phyloP scores from a whole-genome alignment of 805 yeast species.

The Nakazawaea holstii region DNA sequence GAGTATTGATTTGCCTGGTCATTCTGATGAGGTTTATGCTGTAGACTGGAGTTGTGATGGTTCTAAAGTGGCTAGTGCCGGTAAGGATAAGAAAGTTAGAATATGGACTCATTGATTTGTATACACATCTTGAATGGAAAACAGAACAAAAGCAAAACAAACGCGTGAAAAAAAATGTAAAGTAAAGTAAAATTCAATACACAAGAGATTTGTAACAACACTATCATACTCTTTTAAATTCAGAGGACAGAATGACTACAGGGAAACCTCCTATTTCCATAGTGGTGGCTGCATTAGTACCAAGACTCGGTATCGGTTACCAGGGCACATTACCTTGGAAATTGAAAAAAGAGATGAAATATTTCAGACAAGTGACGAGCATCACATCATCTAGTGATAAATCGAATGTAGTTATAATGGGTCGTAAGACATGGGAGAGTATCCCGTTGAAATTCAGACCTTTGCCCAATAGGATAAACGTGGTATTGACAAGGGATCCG shows the following conservation, averaged over 20 bases:
- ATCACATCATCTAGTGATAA: conserved; percentile 25
- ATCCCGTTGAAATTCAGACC: conserved; percentile 86
- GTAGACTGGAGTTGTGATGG: conserved; percentile 99
- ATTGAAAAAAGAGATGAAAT: conserved; percentile 76
- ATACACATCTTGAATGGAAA: not conserved
- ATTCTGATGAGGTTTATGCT: conserved; percentile 90
- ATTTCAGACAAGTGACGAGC: conserved; percentile 71
- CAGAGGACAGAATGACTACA: not conserved
- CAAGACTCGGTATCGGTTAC: conserved; percentile 79
- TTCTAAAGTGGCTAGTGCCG: conserved; percentile 90
- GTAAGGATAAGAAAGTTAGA: conserved; percentile 91
- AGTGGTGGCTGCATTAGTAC: conserved; percentile 82
- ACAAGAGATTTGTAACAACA: too few species aligned
- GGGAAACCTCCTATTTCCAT: conserved; percentile 42
- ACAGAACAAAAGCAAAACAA: not conserved
- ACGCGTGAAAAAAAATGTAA: not conserved
- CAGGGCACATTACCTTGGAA: conserved; percentile 87
- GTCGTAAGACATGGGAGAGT: conserved; percentile 93
- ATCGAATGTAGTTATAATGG: conserved; percentile 86
- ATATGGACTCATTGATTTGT: conserved; percentile 73
- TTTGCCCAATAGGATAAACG: conserved; percentile 65
- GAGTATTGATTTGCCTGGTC: conserved; percentile 91
- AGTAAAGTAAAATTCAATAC: not conserved
- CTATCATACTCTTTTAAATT: too few species aligned
- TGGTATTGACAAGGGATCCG: conserved; percentile 58